phyloP scores from a whole-genome alignment of 2,329 filamentous ascomycete species.

The Scedosporium apiospermum region DNA sequence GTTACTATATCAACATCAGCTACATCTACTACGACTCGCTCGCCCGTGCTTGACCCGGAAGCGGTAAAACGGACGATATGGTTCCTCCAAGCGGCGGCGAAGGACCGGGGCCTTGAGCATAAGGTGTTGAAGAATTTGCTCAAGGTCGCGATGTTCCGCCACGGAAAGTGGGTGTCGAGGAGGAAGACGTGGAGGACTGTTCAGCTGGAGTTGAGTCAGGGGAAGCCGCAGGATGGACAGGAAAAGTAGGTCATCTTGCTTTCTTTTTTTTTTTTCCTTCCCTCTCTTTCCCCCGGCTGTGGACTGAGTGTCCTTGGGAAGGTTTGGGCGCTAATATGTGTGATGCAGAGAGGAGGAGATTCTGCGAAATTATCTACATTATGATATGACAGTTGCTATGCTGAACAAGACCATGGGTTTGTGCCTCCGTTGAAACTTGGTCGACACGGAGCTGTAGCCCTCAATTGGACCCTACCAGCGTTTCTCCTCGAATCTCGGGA shows the following conservation, averaged over 20 bases:
- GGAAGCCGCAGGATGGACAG: conserved; percentile 8
- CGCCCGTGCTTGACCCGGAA: conserved; percentile 32
- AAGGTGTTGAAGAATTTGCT: conserved; percentile 61
- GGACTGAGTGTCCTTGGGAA: neutral
- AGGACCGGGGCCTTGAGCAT: conserved; percentile 60
- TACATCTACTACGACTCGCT: too few relatives aligned
- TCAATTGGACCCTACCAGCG: neutral
- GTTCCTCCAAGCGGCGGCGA: conserved; percentile 59
- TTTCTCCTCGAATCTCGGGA: too few relatives aligned
- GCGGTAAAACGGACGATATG: conserved; percentile 56
- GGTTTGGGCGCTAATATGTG: neutral
- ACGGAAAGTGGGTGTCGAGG: conserved; percentile 13
- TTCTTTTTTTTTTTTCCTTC: neutral
- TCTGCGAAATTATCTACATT: conserved; percentile 42
- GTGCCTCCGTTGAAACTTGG: conserved; percentile 40
- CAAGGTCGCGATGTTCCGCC: conserved; percentile 32
- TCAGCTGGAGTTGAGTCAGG: conserved; percentile 12
- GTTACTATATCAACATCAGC: neutral
- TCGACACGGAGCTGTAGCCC: neutral
- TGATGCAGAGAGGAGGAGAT: conserved; percentile 11
- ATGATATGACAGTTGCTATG: conserved; percentile 62
- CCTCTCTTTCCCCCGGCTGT: neutral
- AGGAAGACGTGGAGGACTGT: conserved; percentile 9
- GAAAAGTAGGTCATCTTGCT: conserved; percentile 9
- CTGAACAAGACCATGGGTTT: conserved; percentile 65